A percentile compares a stretch with the other conserved stretches of the same genome.
phyloP scores from a whole-genome alignment of 768 basidiomycete species.

The Mycena maculata region DNA sequence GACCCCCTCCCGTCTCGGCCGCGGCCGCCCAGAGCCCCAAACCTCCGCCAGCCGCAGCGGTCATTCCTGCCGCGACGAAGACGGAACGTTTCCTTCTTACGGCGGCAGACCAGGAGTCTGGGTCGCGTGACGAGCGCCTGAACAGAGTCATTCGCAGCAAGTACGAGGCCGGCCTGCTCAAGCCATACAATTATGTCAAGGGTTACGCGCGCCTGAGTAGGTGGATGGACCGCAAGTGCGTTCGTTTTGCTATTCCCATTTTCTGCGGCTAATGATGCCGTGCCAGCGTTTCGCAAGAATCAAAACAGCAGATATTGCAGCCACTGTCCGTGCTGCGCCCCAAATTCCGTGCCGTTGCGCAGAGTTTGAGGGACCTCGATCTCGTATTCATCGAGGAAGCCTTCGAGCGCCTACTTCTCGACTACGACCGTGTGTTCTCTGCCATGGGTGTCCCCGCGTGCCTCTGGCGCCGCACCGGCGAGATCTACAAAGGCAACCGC shows the following conservation, averaged over 20 bases:
- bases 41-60: conserved; percentile 48
- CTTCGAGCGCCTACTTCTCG: conserved; percentile 93
- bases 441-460: conserved; percentile 98
- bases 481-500: conserved; percentile 98
- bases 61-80: conserved; percentile 80
- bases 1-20: conserved; percentile 12
- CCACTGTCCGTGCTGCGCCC: conserved; percentile 87
- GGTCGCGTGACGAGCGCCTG: conserved; percentile 89
- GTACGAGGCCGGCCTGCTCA: conserved; percentile 94
- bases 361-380: conserved; percentile 89
- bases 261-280: background rate
- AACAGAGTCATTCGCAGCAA: conserved; percentile 94
- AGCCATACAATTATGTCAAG: conserved; percentile 97
- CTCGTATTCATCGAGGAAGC: conserved; percentile 98
- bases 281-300: conserved; percentile 85
- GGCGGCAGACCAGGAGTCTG: conserved; percentile 94
- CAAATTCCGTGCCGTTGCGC: conserved; percentile 87
- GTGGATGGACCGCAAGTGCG: conserved; percentile 95
- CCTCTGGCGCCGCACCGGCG: conserved; percentile 95
- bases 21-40: conserved; percentile 25
- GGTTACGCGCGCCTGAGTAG: conserved; percentile 91
- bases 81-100: conserved; percentile 92
- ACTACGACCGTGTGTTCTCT: conserved; percentile 94
- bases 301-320: conserved; percentile 91
- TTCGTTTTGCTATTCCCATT: conserved; percentile 8